These are phyloP conservation scores for Penicillium nordicum DNA, from an alignment of 2,329 filamentous ascomycete species.

Conservation along the genomic window DNA sequence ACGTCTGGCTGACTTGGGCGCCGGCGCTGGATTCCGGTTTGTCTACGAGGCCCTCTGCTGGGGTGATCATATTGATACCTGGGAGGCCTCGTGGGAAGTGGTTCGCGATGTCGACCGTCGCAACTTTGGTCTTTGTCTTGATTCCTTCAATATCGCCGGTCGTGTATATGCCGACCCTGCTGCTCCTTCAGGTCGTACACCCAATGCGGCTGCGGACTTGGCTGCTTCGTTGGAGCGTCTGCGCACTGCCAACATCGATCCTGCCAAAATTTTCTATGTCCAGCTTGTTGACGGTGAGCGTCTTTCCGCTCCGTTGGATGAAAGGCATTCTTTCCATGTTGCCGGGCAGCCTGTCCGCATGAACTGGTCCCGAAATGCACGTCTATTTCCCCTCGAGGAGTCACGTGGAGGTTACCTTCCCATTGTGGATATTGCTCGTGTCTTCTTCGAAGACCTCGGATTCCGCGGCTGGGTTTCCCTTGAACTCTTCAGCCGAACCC, in stretches of 20 bases:
- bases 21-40: slow-evolving; percentile 40
- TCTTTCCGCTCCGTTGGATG: slow-evolving; percentile 50
- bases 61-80: slow-evolving; percentile 66
- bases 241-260: slow-evolving; percentile 52
- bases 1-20: slow-evolving; percentile 65
- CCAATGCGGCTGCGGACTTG: slow-evolving; percentile 53
- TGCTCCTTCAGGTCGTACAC: slow-evolving; percentile 48
- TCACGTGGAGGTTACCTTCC: slow-evolving; percentile 65
- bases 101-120: slow-evolving; percentile 62
- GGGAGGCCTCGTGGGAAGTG: slow-evolving; percentile 70
- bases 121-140: slow-evolving; percentile 75
- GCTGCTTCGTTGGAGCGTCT: slow-evolving; percentile 55
- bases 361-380: slow-evolving; percentile 73
- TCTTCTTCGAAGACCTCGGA: slow-evolving; percentile 25
- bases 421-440: slow-evolving; percentile 53
- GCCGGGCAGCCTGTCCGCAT: slow-evolving; percentile 60
- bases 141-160: slow-evolving; percentile 74
- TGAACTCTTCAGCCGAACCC: slow-evolving; percentile 25
- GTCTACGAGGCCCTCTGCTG: slow-evolving; percentile 71
- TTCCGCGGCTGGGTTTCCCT: slow-evolving; percentile 26
- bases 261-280: slow-evolving; percentile 67
- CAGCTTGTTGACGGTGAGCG: slow-evolving; percentile 72
- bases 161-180: slow-evolving; percentile 69
- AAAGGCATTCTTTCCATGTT: slow-evolving; percentile 53
- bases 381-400: slow-evolving; percentile 63